phyloP scores from a whole-genome alignment of 257 asterid species.

The Sherardia arvensis region DNA sequence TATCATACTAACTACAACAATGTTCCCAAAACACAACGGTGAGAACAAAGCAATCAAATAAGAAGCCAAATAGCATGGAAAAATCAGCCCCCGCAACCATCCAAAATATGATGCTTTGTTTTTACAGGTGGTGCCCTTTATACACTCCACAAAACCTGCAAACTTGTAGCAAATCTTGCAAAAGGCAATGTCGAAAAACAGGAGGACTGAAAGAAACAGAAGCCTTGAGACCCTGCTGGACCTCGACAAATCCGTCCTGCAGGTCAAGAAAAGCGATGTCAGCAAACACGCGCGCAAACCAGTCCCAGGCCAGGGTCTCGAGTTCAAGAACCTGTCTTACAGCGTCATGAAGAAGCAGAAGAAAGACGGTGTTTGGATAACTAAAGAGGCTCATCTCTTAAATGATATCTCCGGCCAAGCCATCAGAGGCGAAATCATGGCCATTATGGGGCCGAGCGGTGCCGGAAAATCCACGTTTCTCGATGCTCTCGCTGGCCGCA shows the following conservation, averaged over 20 bases:
- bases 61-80: conserved; percentile 27
- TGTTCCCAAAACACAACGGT: conserved; percentile 20
- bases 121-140: conserved; percentile 21
- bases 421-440: conserved; percentile 65
- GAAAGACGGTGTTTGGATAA: conserved; percentile 69
- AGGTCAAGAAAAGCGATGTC: conserved; percentile 17
- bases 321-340: conserved; percentile 58
- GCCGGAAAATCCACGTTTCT: conserved; percentile 86
- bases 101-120: conserved; percentile 22
- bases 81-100: conserved; percentile 9
- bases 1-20: conserved; percentile 20
- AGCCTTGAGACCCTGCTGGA: conserved; percentile 58
- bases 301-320: conserved; percentile 75
- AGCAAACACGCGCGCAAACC: conserved; percentile 37
- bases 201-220: conserved; percentile 24
- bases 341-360: conserved; percentile 54
- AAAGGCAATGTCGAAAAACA: conserved; percentile 26
- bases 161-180: background rate
- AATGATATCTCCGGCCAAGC: conserved; percentile 83
- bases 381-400: conserved; percentile 61
- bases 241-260: conserved; percentile 32
- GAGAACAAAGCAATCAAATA: conserved; percentile 36
- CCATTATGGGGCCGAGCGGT: conserved; percentile 90
- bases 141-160: conserved; percentile 9
- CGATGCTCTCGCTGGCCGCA: conserved; percentile 83